Evolutionary conservation across 2,329 filamentous ascomycete species (phyloP).

Genomic region (Pseudogymnoascus sp.): DNA sequence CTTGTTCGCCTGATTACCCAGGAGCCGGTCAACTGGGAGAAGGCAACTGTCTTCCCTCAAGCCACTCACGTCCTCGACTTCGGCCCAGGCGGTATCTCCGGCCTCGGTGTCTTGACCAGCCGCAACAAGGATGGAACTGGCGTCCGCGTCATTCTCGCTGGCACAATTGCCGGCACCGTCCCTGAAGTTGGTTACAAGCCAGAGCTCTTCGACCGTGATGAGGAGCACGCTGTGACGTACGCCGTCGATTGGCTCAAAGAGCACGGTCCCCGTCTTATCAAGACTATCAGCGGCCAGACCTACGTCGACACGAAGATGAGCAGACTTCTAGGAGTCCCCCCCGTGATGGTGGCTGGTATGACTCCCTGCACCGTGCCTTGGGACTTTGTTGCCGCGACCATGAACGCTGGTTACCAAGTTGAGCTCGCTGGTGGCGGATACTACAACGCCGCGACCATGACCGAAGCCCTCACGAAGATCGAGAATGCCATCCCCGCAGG

Average conservation of each 20-base stretch:
- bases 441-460: slow-evolving; percentile 76
- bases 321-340: slow-evolving; percentile 72
- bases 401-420: slow-evolving; percentile 92
- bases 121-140: slow-evolving; percentile 98
- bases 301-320: slow-evolving; percentile 98
- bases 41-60: slow-evolving; percentile 79
- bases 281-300: slow-evolving; percentile 79
- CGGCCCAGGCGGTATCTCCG: slow-evolving; percentile 92
- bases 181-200: slow-evolving; percentile 94
- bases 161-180: slow-evolving; percentile 84
- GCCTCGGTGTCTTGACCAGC: slow-evolving; percentile 90
- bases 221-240: slow-evolving; percentile 88
- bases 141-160: slow-evolving; percentile 90
- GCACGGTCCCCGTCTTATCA: slow-evolving; percentile 84
- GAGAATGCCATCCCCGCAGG: slow-evolving; percentile 76
- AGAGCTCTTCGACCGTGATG: slow-evolving; percentile 93
- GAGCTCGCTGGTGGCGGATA: slow-evolving; percentile 87
- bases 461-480: slow-evolving; percentile 73
- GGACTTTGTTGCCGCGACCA: slow-evolving; percentile 86
- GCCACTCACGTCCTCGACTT: slow-evolving; percentile 96
- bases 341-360: slow-evolving; percentile 89
- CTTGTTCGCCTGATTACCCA: slow-evolving; percentile 90
- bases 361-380: slow-evolving; percentile 81
- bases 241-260: slow-evolving; percentile 97
- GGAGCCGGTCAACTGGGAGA: slow-evolving; percentile 93